Conservation (phyloP, 768 basidiomycete species). For the Cystoderma amianthinum region DNA sequence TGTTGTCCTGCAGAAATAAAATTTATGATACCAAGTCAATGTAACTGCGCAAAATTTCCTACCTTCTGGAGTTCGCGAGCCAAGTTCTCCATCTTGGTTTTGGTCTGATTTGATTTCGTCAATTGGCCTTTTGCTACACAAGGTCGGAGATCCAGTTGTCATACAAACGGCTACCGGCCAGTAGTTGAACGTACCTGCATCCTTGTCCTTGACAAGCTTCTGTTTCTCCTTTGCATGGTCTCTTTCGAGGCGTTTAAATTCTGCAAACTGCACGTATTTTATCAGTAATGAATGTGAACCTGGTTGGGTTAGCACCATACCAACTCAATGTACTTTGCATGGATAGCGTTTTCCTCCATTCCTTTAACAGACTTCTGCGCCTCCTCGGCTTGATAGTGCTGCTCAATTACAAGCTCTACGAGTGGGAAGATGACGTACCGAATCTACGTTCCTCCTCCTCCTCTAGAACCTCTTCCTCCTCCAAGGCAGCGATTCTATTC, state of each 20-base stretch:
- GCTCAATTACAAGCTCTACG: conserved; percentile 13
- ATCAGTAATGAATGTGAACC: conserved; percentile 10
- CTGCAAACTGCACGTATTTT: conserved; percentile 65
- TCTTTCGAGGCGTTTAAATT: conserved; percentile 79
- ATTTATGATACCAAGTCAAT: conserved; percentile 2
- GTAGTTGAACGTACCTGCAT: conserved; percentile 55
- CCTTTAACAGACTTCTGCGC: conserved; percentile 82
- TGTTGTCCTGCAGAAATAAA: conserved; percentile 61
- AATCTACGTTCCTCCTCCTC: conserved; percentile 82
- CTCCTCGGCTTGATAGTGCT: conserved; percentile 60
- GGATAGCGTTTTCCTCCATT: conserved; percentile 75
- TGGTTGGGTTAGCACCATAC: conserved; percentile 33
- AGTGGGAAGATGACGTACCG: conserved; percentile 37
- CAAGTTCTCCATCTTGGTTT: conserved; percentile 85
- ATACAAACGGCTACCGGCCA: too few relatives aligned
- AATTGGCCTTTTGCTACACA: conserved; percentile 70
- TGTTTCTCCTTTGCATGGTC: conserved; percentile 91
- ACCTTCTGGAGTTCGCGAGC: conserved; percentile 90
- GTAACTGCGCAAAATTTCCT: conserved; percentile 7
- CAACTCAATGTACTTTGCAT: conserved; percentile 84
- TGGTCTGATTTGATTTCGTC: conserved; percentile 84
- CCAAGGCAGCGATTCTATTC: conserved; percentile 83
- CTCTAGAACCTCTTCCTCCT: conserved; percentile 81
- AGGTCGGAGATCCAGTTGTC: background rate
- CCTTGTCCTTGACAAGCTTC: conserved; percentile 86